Evolutionary conservation across 495 filamentous ascomycete species (phyloP).

Genomic region (Ramalina peruviana): DNA sequence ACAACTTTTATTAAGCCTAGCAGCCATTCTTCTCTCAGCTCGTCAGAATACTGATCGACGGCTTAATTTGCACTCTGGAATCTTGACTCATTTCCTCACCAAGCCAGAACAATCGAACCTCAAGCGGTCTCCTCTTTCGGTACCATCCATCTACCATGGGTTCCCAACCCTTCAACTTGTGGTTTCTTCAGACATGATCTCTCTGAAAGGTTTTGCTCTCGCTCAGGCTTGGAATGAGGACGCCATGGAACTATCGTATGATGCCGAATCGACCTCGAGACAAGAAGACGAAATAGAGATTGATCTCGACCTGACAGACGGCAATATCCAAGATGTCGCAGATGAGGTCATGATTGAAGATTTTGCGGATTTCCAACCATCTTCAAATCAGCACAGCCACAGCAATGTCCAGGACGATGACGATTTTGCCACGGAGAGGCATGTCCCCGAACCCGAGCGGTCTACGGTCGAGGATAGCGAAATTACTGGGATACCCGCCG

Average conservation of each 20-base stretch:
- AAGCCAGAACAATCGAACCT: no score
- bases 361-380: not conserved
- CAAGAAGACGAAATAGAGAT: constrained; percentile 59
- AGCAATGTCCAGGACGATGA: not conserved
- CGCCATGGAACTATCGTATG: constrained; percentile 41
- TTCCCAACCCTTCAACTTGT: no score
- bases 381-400: not conserved
- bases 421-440: not conserved
- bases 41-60: no score
- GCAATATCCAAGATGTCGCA: constrained; percentile 35
- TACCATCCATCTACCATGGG: no score
- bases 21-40: no score
- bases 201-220: not conserved
- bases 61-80: no score
- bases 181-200: not conserved
- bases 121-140: no score
- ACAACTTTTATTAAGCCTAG: no score
- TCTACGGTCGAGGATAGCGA: constrained; percentile 15
- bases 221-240: constrained; percentile 19
- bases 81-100: no score
- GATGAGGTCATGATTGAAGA: constrained; percentile 52
- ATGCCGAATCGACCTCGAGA: constrained; percentile 14
- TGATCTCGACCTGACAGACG: constrained; percentile 53
- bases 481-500: constrained; percentile 18
- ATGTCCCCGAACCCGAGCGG: no score